phyloP scores from a whole-genome alignment of 257 asterid species.

The Rauvolfia tetraphylla region DNA sequence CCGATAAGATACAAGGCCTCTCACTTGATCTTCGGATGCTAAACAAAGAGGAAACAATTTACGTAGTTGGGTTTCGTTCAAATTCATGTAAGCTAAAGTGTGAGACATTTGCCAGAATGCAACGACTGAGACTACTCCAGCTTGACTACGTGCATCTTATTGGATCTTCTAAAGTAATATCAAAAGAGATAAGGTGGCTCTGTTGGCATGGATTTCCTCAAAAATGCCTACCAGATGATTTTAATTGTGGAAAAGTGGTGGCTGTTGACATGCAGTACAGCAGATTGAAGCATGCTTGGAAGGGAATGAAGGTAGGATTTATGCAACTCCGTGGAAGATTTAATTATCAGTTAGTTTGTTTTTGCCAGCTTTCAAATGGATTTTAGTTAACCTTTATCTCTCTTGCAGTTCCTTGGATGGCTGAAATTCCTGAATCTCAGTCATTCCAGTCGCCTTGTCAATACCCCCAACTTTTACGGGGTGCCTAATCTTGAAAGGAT shows the following conservation, averaged over 20 bases:
- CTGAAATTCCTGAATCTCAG: conserved; percentile 17
- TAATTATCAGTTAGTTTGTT: too few relatives aligned
- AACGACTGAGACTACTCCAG: too few relatives aligned
- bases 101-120: too few relatives aligned
- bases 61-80: neutral
- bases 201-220: conserved; percentile 11
- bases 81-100: neutral
- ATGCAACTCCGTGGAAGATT: too few relatives aligned
- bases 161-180: conserved; percentile 7
- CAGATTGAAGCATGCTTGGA: too few relatives aligned
- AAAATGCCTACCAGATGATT: too few relatives aligned
- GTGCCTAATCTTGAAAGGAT: too few relatives aligned
- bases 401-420: conserved; percentile 5
- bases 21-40: neutral
- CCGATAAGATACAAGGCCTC: conserved; percentile 5
- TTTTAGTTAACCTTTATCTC: neutral
- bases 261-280: too few relatives aligned
- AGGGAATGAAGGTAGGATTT: too few relatives aligned
- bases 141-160: too few relatives aligned
- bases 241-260: too few relatives aligned
- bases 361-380: neutral
- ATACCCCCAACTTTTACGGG: conserved; percentile 12
- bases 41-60: neutral
- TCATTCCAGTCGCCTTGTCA: conserved; percentile 1
- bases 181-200: conserved; percentile 16